Conservation (phyloP, 768 basidiomycete species). For the Pholiota microspora region DNA sequence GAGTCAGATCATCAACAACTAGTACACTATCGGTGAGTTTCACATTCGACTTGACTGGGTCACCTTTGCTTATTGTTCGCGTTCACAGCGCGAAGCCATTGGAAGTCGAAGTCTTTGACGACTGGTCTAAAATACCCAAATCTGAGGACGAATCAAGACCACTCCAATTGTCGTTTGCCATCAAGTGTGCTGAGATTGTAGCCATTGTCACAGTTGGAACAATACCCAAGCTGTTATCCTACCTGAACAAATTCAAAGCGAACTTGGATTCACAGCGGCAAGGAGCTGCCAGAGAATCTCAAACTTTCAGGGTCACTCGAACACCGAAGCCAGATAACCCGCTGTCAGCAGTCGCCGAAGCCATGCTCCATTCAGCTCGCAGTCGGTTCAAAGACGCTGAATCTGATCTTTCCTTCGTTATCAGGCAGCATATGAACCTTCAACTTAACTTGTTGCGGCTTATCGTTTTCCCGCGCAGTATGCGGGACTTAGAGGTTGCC, state of each 20-base stretch:
- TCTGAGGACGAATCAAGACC: conserved; percentile 44
- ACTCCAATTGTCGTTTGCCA: conserved; percentile 71
- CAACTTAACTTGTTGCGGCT: conserved; percentile 63
- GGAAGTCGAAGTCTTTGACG: conserved; percentile 71
- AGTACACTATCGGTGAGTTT: conserved; percentile 67
- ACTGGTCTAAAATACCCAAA: conserved; percentile 63
- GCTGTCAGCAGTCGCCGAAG: conserved; percentile 81
- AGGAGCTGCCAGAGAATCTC: conserved; percentile 77
- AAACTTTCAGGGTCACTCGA: conserved; percentile 71
- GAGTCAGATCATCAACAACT: conserved; percentile 78
- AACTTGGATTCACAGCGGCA: conserved; percentile 72
- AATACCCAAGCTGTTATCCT: conserved; percentile 73
- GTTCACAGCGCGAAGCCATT: conserved; percentile 71
- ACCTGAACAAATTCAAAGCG: conserved; percentile 70
- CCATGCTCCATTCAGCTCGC: conserved; percentile 75
- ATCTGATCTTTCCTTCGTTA: conserved; percentile 52
- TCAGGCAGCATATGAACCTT: conserved; percentile 75
- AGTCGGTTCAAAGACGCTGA: conserved; percentile 71
- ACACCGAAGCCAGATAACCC: conserved; percentile 76
- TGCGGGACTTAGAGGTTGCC: conserved; percentile 76
- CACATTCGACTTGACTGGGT: background rate
- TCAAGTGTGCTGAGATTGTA: conserved; percentile 66
- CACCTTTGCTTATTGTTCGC: background rate
- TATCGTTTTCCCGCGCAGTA: conserved; percentile 75
- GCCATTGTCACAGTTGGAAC: conserved; percentile 71